Percentiles rank a stretch among this genome's conserved stretches.
Evolutionary conservation across 2,329 filamentous ascomycete species (phyloP).

Genomic region (Aspergillus ochraceus): DNA sequence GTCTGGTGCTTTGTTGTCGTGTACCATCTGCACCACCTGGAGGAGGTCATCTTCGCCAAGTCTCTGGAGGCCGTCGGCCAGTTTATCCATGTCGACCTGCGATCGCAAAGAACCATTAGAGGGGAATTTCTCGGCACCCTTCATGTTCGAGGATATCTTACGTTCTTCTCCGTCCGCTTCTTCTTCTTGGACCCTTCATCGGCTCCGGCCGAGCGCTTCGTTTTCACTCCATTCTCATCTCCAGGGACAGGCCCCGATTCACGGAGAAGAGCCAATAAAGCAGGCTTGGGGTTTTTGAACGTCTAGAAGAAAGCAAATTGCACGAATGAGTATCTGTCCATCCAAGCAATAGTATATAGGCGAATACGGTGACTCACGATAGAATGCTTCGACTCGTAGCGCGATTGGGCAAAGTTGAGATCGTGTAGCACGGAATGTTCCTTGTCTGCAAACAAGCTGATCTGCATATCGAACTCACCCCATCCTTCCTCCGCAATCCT

Average conservation of each 20-base stretch:
- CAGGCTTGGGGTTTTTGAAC: slow-evolving; percentile 91
- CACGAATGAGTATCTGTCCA: background rate
- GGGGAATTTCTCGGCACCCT: background rate
- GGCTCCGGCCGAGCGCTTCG: slow-evolving; percentile 58
- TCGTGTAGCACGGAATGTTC: slow-evolving; percentile 82
- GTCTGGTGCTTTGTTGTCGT: slow-evolving; percentile 91
- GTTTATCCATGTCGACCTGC: slow-evolving; percentile 87
- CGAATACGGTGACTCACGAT: slow-evolving; percentile 56
- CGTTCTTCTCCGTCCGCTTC: slow-evolving; percentile 64
- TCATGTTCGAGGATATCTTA: slow-evolving; percentile 27
- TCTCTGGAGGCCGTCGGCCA: slow-evolving; percentile 86
- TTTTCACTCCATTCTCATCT: slow-evolving; percentile 63
- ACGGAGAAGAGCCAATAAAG: slow-evolving; percentile 74
- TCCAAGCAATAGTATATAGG: background rate
- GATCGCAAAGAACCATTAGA: background rate
- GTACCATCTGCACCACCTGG: slow-evolving; percentile 95
- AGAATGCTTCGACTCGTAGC: slow-evolving; percentile 79
- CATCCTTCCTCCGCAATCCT: slow-evolving; percentile 90
- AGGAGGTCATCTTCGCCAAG: slow-evolving; percentile 90
- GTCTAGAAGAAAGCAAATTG: slow-evolving; percentile 43
- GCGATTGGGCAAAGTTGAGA: slow-evolving; percentile 79
- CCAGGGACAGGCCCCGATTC: slow-evolving; percentile 84
- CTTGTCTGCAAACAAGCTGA: slow-evolving; percentile 83
- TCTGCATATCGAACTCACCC: slow-evolving; percentile 97
- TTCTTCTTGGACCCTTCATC: slow-evolving; percentile 74